Percentiles rank a stretch among this genome's conserved stretches.
These are phyloP conservation scores for Schoenoplectus triqueter DNA, from an alignment of 202 grass and related monocot species.

Conservation along the genomic window DNA sequence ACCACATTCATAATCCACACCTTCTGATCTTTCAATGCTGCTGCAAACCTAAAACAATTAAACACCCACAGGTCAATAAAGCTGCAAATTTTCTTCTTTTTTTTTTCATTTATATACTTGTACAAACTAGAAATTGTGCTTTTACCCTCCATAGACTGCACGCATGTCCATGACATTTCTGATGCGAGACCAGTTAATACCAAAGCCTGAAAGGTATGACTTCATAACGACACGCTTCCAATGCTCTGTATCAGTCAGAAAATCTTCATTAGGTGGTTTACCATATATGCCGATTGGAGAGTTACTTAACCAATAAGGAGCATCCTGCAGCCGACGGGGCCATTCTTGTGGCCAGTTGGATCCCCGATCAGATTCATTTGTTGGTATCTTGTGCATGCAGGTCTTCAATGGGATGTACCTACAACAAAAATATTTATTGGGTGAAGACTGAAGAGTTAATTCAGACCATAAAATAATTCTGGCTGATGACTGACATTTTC, in stretches of 20 bases:
- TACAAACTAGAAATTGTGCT: not conserved
- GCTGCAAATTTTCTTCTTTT: not conserved
- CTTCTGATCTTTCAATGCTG: constrained; percentile 76
- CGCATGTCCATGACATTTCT: constrained; percentile 99
- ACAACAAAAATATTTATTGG: not conserved
- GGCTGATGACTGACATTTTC: not conserved
- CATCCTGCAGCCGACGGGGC: constrained; percentile 55
- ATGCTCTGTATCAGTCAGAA: constrained; percentile 64
- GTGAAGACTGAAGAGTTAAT: not conserved
- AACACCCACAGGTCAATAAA: not conserved
- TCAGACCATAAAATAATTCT: not conserved
- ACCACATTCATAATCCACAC: constrained; percentile 96
- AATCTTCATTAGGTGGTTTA: constrained; percentile 69
- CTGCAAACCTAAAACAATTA: constrained; percentile 59
- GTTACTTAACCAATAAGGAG: constrained; percentile 76
- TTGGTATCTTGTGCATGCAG: constrained; percentile 78
- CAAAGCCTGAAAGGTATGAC: constrained; percentile 76
- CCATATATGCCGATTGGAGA: constrained; percentile 67
- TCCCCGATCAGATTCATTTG: constrained; percentile 49
- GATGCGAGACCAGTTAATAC: constrained; percentile 82
- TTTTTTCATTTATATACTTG: not conserved
- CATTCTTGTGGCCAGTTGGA: constrained; percentile 71
- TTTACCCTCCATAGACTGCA: constrained; percentile 85
- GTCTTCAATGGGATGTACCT: constrained; percentile 82
- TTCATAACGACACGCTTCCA: constrained; percentile 65